These are phyloP conservation scores for Penicillium sp. DNA, from an alignment of 2,329 filamentous ascomycete species.

Conservation along the genomic window DNA sequence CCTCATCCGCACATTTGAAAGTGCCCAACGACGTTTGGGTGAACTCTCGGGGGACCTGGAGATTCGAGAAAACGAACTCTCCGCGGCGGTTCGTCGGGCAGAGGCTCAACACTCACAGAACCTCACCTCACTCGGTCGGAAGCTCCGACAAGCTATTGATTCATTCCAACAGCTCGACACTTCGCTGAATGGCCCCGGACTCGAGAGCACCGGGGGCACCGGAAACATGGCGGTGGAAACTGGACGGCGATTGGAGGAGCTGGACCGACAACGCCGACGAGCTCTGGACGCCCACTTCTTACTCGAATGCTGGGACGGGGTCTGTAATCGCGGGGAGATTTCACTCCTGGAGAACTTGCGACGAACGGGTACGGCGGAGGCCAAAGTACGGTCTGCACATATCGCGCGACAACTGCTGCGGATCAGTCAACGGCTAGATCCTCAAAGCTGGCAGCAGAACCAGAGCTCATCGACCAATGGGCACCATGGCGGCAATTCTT, in stretches of 20 bases:
- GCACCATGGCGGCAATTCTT: conserved; percentile 27
- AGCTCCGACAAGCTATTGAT: conserved; percentile 87
- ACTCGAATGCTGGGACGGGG: conserved; percentile 95
- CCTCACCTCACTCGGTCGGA: conserved; percentile 79
- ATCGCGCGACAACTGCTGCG: conserved; percentile 91
- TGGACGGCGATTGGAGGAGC: conserved; percentile 87
- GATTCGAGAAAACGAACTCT: conserved; percentile 84
- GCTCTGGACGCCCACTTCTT: conserved; percentile 93
- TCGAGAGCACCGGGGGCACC: conserved; percentile 50
- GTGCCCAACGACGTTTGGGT: conserved; percentile 55
- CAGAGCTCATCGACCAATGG: conserved; percentile 49
- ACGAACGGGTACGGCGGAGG: conserved; percentile 79
- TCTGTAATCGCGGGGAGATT: conserved; percentile 84
- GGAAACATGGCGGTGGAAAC: conserved; percentile 94
- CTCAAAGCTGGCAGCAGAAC: conserved; percentile 64
- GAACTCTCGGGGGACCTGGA: conserved; percentile 75
- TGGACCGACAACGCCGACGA: conserved; percentile 86
- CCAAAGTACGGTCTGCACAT: conserved; percentile 90
- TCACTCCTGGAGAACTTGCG: conserved; percentile 86
- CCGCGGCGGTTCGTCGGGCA: conserved; percentile 84
- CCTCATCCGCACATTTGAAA: conserved; percentile 90
- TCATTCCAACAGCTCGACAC: conserved; percentile 89
- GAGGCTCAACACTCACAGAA: conserved; percentile 92
- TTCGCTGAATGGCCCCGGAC: conserved; percentile 67
- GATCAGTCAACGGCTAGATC: conserved; percentile 89